Evolutionary conservation across 2,329 filamentous ascomycete species (phyloP).

Genomic region (Escovopsis weberi): DNA sequence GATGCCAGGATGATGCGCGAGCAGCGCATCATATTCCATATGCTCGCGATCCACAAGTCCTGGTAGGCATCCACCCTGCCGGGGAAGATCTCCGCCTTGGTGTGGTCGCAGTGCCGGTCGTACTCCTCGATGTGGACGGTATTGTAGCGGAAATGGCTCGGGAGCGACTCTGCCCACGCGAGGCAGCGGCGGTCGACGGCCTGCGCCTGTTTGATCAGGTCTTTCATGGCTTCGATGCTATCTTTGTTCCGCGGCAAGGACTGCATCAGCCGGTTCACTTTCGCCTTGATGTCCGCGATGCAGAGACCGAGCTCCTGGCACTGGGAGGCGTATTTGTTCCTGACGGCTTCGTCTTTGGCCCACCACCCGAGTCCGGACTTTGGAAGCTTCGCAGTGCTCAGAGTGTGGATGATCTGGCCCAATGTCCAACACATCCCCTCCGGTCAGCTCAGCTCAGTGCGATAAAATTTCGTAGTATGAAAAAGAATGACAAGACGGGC

Average conservation of each 20-base stretch:
- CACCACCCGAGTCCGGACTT: slow-evolving; percentile 45
- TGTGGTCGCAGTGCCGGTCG: slow-evolving; percentile 36
- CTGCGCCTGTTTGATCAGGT: slow-evolving; percentile 37
- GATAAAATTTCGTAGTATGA: too few relatives aligned
- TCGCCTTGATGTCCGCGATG: slow-evolving; percentile 39
- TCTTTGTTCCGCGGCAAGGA: slow-evolving; percentile 30
- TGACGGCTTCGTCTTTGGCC: slow-evolving; percentile 33
- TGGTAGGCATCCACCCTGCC: slow-evolving; percentile 45
- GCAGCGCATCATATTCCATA: slow-evolving; percentile 41
- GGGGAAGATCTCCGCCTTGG: slow-evolving; percentile 41
- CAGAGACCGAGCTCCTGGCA: slow-evolving; percentile 39
- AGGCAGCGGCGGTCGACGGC: slow-evolving; percentile 36
- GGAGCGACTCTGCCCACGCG: slow-evolving; percentile 35
- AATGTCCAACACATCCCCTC: too few relatives aligned
- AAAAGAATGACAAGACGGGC: too few relatives aligned
- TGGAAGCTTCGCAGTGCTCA: slow-evolving; percentile 37
- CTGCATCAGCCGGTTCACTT: slow-evolving; percentile 36
- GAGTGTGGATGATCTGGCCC: slow-evolving; percentile 38
- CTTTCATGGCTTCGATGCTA: slow-evolving; percentile 34
- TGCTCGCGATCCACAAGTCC: slow-evolving; percentile 43
- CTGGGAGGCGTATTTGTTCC: slow-evolving; percentile 31
- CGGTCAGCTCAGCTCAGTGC: not conserved
- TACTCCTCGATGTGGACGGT: slow-evolving; percentile 43
- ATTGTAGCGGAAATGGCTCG: slow-evolving; percentile 34
- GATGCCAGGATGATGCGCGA: slow-evolving; percentile 40